Conservation (phyloP, 495 filamentous ascomycete genomes). For the Talaromyces ruber region DNA sequence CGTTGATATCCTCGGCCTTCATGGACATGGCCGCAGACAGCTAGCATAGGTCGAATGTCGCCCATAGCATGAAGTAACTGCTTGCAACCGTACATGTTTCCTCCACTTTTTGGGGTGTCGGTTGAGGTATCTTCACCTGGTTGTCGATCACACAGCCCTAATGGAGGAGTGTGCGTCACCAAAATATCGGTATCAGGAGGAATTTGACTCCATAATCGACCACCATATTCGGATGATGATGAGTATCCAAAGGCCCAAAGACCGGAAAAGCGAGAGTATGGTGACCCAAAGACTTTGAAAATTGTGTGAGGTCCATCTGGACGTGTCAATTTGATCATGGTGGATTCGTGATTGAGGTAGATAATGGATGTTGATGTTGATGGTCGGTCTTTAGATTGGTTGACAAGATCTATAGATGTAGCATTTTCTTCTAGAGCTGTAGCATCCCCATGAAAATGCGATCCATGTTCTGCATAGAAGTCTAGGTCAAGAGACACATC, state of each 20-base stretch:
- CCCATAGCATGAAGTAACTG: conserved; percentile 27
- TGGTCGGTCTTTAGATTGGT: conserved; percentile 42
- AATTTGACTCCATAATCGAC: conserved; percentile 39
- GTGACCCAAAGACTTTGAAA: conserved; percentile 73
- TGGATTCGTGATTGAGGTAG: conserved; percentile 57
- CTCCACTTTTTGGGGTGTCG: conserved; percentile 8
- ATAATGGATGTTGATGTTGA: conserved; percentile 17
- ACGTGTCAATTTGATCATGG: conserved; percentile 45
- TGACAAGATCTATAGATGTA: conserved; percentile 48
- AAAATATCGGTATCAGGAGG: conserved; percentile 37
- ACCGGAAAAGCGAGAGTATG: conserved; percentile 54
- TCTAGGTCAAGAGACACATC: conserved; percentile 62
- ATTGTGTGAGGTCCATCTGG: conserved; percentile 52
- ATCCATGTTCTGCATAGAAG: conserved; percentile 52
- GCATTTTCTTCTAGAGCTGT: conserved; percentile 31
- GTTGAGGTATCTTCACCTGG: not conserved
- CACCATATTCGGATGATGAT: conserved; percentile 24
- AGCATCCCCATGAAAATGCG: conserved; percentile 50
- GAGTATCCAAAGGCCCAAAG: conserved; percentile 67
- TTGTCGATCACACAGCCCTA: conserved; percentile 31
- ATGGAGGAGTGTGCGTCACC: conserved; percentile 42
- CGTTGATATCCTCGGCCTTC: conserved; percentile 38
- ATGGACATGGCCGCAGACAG: conserved; percentile 44
- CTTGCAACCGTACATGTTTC: conserved; percentile 28
- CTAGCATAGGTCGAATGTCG: conserved; percentile 32